Conservation (phyloP, 768 basidiomycete genomes). For the Podaxis sp. region DNA sequence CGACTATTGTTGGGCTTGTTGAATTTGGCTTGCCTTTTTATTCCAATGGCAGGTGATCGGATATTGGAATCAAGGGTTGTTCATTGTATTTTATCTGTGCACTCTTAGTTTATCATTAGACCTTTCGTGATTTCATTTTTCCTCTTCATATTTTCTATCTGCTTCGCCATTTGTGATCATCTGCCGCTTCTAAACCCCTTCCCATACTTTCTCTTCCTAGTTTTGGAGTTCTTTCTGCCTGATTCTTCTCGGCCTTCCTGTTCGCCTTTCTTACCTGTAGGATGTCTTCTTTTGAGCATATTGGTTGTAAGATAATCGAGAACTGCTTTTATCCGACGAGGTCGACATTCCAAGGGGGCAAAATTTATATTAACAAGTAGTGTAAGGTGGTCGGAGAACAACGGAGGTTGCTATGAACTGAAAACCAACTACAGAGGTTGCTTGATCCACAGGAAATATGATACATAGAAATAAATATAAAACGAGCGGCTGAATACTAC, state of each 20-base stretch:
- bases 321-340: background rate
- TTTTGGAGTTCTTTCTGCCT: background rate
- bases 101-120: slow-evolving; percentile 31
- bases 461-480: slow-evolving; percentile 11
- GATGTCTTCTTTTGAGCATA: slow-evolving; percentile 5
- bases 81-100: slow-evolving; percentile 26
- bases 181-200: slow-evolving; percentile 14
- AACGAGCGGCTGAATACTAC: background rate
- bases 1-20: background rate
- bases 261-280: slow-evolving; percentile 9
- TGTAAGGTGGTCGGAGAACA: background rate
- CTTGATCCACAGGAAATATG: background rate
- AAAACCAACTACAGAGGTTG: no score
- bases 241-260: background rate
- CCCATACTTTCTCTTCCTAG: background rate
- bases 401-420: no score
- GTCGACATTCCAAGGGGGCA: background rate
- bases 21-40: background rate
- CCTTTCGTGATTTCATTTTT: slow-evolving; percentile 24
- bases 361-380: background rate
- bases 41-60: background rate
- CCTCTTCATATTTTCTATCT: slow-evolving; percentile 24
- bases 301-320: slow-evolving; percentile 17
- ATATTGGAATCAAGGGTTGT: slow-evolving; percentile 16
- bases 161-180: slow-evolving; percentile 28